Base-by-base conservation (phyloP, 345 rosid species). In the Euphorbia peplus region DNA sequence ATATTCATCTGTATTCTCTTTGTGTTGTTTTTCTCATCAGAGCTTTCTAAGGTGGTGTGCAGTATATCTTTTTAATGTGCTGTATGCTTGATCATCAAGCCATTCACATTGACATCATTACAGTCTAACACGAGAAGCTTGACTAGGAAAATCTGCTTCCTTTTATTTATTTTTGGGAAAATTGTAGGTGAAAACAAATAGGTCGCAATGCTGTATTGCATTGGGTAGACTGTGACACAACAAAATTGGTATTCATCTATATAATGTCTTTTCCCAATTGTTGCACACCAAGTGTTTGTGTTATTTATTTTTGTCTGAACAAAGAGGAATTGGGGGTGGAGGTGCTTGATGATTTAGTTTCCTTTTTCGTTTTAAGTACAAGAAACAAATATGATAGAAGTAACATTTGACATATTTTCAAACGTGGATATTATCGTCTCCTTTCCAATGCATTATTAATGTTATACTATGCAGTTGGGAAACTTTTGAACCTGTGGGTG, bases 401-500 rank as follows among this genome's bases (percentile, higher is more conserved):
- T 4, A 47, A 47, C 14, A 47, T 5, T 39, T 39, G 42, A n/a
- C n/a, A n/a, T n/a, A n/a, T 39, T 4, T 39, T 4, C 42, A 39
- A 39, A 8, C 9, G 42, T 39, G 42, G 9, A 39, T 39, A 39
- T 39, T 47, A 4, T 47, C 51, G 14, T 47, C 11, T 47, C 51
- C n/a, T 47, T 47, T 47, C 51, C 18, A 14, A 14, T 47, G 51
- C 51, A 59, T 60, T 53, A 63, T 75, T 73, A 54, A 79, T 63
- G 44, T 60, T 77, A 58, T 61, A 47, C 70, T 76, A 51, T 79
- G 87, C 84, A 91, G 99, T 74, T 95, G 99, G 99, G 99, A 91
- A 78, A 91, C 85, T 78, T 95, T 91, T 80, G 89, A 90, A 80
- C 96, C 99, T 44, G 93, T 95, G 42, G 97, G 99, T 70, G 88